Conservation (phyloP, 164 flowering plant species). For the Macadamia integrifolia region DNA sequence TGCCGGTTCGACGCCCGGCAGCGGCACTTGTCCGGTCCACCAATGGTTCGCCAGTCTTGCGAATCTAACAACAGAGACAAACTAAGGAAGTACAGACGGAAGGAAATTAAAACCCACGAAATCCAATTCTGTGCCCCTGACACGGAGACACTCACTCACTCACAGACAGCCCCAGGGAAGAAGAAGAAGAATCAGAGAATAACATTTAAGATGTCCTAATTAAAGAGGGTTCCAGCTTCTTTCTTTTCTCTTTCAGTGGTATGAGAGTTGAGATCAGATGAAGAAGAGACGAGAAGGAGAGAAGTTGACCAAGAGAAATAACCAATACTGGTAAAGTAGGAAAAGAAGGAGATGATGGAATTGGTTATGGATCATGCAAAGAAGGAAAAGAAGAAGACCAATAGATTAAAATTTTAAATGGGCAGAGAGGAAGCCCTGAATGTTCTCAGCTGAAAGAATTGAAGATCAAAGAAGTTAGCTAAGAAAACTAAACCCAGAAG, state of each 20-base stretch:
- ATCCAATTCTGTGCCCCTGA: too few relatives aligned
- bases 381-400: too few relatives aligned
- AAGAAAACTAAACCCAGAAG: conserved; percentile 14
- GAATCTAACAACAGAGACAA: too few relatives aligned
- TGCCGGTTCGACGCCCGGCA: conserved; percentile 36
- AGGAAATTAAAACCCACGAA: too few relatives aligned
- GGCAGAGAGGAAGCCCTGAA: neutral
- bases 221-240: too few relatives aligned
- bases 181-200: too few relatives aligned
- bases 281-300: neutral
- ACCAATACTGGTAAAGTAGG: too few relatives aligned
- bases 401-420: neutral
- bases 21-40: conserved; percentile 53
- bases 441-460: conserved; percentile 2
- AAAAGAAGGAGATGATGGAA: neutral
- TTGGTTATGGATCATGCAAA: too few relatives aligned
- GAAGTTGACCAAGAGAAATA: conserved; percentile 2
- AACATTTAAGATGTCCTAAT: too few relatives aligned
- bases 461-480: conserved; percentile 5
- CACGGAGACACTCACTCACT: too few relatives aligned
- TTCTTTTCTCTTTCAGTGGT: neutral
- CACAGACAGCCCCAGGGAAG: too few relatives aligned
- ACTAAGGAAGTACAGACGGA: too few relatives aligned
- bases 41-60: conserved; percentile 42
- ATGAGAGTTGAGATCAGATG: neutral